Percentiles rank a stretch among this genome's conserved stretches.
phyloP scores from a whole-genome alignment of 2,329 filamentous ascomycete species.

The Penicillium hesseltinei region DNA sequence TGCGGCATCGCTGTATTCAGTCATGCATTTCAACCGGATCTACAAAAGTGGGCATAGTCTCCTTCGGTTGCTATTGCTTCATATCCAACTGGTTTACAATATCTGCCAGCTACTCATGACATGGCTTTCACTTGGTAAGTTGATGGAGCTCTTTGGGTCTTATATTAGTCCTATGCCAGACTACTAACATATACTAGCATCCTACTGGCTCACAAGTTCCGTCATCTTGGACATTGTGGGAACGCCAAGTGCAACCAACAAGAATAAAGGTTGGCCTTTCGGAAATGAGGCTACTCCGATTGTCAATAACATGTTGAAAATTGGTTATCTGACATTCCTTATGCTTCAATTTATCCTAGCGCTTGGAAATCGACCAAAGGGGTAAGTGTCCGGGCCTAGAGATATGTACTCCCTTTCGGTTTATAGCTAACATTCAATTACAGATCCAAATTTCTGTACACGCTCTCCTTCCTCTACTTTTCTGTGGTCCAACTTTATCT shows the following conservation, averaged over 20 bases:
- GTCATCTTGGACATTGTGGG: constrained; percentile 97
- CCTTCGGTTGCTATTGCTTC: constrained; percentile 93
- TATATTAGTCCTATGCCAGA: background rate
- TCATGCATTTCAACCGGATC: constrained; percentile 96
- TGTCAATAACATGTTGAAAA: constrained; percentile 84
- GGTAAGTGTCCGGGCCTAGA: constrained; percentile 30
- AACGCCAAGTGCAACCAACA: constrained; percentile 55
- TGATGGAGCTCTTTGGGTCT: background rate
- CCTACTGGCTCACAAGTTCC: constrained; percentile 94
- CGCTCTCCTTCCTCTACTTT: constrained; percentile 82
- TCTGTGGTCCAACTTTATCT: constrained; percentile 66
- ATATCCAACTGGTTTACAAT: constrained; percentile 92
- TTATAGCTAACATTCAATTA: background rate
- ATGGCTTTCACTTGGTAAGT: constrained; percentile 69
- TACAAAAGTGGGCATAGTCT: constrained; percentile 96
- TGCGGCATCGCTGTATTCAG: constrained; percentile 86
- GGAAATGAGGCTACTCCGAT: constrained; percentile 80
- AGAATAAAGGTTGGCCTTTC: constrained; percentile 74
- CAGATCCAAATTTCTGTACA: constrained; percentile 77
- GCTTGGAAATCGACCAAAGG: constrained; percentile 91
- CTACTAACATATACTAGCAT: constrained; percentile 57
- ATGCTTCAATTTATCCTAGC: constrained; percentile 92
- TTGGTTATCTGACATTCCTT: constrained; percentile 83
- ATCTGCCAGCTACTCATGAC: constrained; percentile 77
- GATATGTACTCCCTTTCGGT: background rate